These are phyloP conservation scores for Colletotrichum eremochloae DNA, from an alignment of 2,329 filamentous ascomycete species.

Conservation along the genomic window DNA sequence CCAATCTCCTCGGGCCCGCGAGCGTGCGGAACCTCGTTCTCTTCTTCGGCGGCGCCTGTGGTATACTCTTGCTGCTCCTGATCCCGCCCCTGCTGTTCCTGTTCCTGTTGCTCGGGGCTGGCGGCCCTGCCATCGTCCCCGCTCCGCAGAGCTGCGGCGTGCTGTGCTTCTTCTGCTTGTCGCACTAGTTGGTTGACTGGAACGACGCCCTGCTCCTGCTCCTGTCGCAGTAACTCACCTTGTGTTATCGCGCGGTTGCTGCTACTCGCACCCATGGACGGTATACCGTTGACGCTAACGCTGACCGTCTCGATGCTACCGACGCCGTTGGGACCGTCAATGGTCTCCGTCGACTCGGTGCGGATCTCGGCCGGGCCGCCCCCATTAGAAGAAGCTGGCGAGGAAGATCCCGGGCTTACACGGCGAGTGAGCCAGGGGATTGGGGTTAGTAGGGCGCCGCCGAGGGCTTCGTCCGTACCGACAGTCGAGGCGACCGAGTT, in stretches of 20 bases:
- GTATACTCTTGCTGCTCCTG: slow-evolving; percentile 34
- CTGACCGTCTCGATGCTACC: slow-evolving; percentile 86
- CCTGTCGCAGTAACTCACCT: slow-evolving; percentile 86
- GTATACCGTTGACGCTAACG: slow-evolving; percentile 78
- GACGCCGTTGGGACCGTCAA: slow-evolving; percentile 83
- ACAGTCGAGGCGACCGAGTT: slow-evolving; percentile 60
- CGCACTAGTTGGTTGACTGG: slow-evolving; percentile 73
- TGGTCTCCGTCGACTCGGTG: slow-evolving; percentile 83
- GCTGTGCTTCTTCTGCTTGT: slow-evolving; percentile 44
- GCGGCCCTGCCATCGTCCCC: slow-evolving; percentile 32
- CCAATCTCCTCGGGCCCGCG: slow-evolving; percentile 88
- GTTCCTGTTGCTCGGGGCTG: slow-evolving; percentile 42
- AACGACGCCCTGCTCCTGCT: slow-evolving; percentile 85
- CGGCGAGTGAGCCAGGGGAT: slow-evolving; percentile 84
- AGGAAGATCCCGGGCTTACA: slow-evolving; percentile 44
- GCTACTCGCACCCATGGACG: slow-evolving; percentile 61
- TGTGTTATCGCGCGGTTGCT: slow-evolving; percentile 75
- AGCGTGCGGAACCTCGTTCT: slow-evolving; percentile 81
- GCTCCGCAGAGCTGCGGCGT: slow-evolving; percentile 35
- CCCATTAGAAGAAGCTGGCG: slow-evolving; percentile 31
- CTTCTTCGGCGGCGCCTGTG: slow-evolving; percentile 56
- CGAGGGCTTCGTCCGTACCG: slow-evolving; percentile 89
- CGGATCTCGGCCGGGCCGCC: slow-evolving; percentile 64
- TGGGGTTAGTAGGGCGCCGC: slow-evolving; percentile 90
- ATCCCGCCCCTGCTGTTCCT: slow-evolving; percentile 42